Percentiles rank a stretch among this genome's conserved stretches.
phyloP scores from a whole-genome alignment of 2,329 filamentous ascomycete species.

The Nemania sp. region DNA sequence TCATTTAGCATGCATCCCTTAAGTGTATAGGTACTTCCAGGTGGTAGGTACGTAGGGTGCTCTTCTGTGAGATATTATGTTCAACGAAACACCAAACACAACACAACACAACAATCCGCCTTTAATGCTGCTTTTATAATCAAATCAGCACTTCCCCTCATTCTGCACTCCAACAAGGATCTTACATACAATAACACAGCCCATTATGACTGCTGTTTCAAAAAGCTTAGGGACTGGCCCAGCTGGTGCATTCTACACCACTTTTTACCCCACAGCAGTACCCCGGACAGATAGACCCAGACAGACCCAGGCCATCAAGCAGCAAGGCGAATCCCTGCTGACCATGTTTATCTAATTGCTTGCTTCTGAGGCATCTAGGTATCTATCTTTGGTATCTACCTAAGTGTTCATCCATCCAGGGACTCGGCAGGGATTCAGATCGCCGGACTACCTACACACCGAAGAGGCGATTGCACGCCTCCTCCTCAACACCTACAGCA shows the following conservation, averaged over 20 bases:
- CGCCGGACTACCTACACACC: too few species aligned
- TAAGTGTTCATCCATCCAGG: background rate
- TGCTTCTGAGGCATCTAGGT: too few species aligned
- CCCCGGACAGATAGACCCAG: too few species aligned
- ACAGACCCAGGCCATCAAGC: slow-evolving; percentile 5
- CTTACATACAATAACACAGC: background rate
- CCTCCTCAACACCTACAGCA: slow-evolving; percentile 2
- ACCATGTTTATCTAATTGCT: slow-evolving; percentile 10
- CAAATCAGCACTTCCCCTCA: slow-evolving; percentile 12
- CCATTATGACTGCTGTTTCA: slow-evolving; percentile 6
- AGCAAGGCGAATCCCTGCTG: slow-evolving; percentile 27
- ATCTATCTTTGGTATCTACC: too few species aligned
- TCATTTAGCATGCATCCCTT: too few species aligned
- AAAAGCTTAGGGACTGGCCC: background rate
- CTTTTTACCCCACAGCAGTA: slow-evolving; percentile 32
- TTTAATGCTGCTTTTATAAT: slow-evolving; percentile 12
- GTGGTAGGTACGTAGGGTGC: background rate
- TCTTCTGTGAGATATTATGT: background rate
- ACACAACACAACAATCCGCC: background rate
- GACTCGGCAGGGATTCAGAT: background rate
- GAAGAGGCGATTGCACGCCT: background rate
- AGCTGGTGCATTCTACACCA: background rate
- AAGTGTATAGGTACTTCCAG: background rate
- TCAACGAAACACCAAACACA: slow-evolving; percentile 1
- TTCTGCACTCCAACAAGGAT: slow-evolving; percentile 19